Base-by-base conservation (phyloP, 73 alveolate genomes). In the Tetrahymena elliotti region DNA sequence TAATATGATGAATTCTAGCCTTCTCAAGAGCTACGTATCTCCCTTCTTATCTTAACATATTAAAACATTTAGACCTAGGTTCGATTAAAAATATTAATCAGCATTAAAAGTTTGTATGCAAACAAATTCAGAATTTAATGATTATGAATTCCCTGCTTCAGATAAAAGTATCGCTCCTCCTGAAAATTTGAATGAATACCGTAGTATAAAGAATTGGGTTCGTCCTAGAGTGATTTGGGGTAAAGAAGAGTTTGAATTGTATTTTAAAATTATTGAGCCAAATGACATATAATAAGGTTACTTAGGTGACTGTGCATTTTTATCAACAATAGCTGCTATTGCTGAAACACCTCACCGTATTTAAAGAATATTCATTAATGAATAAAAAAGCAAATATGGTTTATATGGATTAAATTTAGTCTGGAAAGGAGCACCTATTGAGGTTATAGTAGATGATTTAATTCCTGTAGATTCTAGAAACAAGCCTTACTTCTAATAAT, bases 251-350 rank as follows among this genome's bases (percentile, higher is more conserved):
- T 68, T 68, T 68, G 88, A 68, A 68, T 68, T 68, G 6, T 68
- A 68, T 68, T 68, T 27, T 36, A 68, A 31, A 11, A 68, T 68
- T 68, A 96, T 97, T 68, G 34, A 93, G 8, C 98, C 99, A 33
- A 96, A 95, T 94, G 99, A 98, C 94, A 98, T 98, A 37, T 94
- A 94, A 83, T 97, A 98, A 98, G 99, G 99, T 16, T 94, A 93
- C 47, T 95, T 98, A 16, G 99, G 99, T 33, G 99, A 98, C 97
- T 98, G 99, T 92, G 97, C 97, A 93, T 98, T 95, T 39, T 93
- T 98, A 41, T 97, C 99, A 15, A 96, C 97, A 20, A 84, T 98
- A 10, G 96, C 97, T 83, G 97, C 99, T 4, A 92, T 98, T 27
- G 98, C 99, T 53, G 99, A 96, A 95, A 94, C 84, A 52, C 97